Evolutionary conservation across 345 rosid species (phyloP).

Genomic region (Aquilaria yunnanensis): DNA sequence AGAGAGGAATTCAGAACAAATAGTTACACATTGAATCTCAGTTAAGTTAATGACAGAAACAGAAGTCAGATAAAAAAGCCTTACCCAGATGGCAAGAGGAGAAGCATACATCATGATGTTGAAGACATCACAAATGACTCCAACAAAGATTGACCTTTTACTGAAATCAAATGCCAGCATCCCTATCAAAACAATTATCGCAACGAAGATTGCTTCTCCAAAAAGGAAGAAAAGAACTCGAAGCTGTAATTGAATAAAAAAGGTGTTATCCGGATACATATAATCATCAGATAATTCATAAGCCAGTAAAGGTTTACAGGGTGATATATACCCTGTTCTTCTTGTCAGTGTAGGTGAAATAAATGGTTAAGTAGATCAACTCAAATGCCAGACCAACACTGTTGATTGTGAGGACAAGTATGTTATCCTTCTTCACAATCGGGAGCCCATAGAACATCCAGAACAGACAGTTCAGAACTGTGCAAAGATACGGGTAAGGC

Average conservation of each 20-base stretch:
- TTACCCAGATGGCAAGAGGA: constrained; percentile 41
- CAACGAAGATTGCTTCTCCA: neutral
- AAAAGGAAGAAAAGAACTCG: neutral
- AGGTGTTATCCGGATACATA: neutral
- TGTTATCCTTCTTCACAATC: constrained; percentile 35
- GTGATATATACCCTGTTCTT: constrained; percentile 14
- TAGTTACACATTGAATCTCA: no score
- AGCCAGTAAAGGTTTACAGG: neutral
- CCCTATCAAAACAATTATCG: neutral
- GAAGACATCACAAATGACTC: constrained; percentile 42
- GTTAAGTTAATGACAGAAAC: no score
- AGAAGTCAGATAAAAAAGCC: neutral
- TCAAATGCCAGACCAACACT: constrained; percentile 28
- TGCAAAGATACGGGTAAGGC: constrained; percentile 36
- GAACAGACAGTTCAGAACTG: constrained; percentile 37
- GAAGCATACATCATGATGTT: constrained; percentile 47
- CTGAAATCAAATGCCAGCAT: constrained; percentile 1
- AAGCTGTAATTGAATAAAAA: neutral
- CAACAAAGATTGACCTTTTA: constrained; percentile 28
- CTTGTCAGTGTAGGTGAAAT: constrained; percentile 11
- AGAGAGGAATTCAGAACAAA: no score
- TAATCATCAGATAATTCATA: no score
- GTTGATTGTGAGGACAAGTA: constrained; percentile 43
- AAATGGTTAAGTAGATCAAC: constrained; percentile 18
- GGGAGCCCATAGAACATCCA: constrained; percentile 59